Evolutionary conservation across 179 eudicot species (phyloP).

Genomic region (Dionaea muscipula): DNA sequence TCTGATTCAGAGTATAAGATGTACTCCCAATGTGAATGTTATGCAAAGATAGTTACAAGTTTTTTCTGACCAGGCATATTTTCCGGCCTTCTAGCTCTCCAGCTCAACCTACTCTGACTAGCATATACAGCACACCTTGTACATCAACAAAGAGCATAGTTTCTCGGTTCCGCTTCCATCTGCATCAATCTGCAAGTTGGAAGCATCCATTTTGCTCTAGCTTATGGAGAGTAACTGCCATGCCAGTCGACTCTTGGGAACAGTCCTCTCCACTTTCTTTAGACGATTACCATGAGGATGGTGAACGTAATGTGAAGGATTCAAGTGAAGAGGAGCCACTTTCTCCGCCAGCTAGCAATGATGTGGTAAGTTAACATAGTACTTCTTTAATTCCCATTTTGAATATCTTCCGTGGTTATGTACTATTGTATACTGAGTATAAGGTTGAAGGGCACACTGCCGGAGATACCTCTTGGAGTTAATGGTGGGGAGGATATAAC

Average conservation of each 20-base stretch:
- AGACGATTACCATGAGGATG: constrained; percentile 20
- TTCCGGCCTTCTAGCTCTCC: neutral
- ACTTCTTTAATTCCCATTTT: neutral
- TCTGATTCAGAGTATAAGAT: neutral
- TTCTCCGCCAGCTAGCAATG: constrained; percentile 29
- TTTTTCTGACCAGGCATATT: neutral
- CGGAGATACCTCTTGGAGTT: too few species aligned
- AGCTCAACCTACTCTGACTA: neutral
- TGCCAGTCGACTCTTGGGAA: constrained; percentile 32
- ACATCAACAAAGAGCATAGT: constrained; percentile 16
- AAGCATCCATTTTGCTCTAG: constrained; percentile 13
- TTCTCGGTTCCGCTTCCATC: constrained; percentile 12
- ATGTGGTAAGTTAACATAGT: constrained; percentile 30
- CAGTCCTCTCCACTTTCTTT: constrained; percentile 31
- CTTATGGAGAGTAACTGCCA: constrained; percentile 24
- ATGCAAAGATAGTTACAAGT: neutral
- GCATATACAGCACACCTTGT: constrained; percentile 3
- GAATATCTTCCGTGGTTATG: neutral
- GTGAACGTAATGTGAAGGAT: constrained; percentile 16
- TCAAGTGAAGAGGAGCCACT: constrained; percentile 22
- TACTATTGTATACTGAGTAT: neutral
- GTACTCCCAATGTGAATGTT: neutral
- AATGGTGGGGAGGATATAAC: too few species aligned
- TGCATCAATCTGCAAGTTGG: constrained; percentile 17
- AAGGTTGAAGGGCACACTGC: too few species aligned